Base-by-base conservation (phyloP, 805 yeast species). In the Komagataella phaffii region DNA sequence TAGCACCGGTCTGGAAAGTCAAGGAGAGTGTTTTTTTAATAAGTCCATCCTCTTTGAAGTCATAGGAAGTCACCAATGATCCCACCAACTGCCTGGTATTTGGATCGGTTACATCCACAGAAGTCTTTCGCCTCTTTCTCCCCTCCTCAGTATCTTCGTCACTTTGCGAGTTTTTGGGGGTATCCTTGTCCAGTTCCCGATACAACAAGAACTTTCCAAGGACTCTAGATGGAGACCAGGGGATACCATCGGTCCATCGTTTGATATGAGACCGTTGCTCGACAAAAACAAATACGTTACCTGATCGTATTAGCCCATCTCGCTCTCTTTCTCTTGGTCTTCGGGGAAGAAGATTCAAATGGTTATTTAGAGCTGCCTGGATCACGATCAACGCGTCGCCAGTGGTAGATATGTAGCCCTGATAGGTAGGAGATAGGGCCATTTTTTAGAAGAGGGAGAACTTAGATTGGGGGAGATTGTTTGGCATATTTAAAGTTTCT, bases 221-320 rank as follows among this genome's bases (percentile, higher is more conserved):
- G 45, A 90, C 88, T 49, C 97, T 72, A 2, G 95, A 84, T 0
- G 97, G 96, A 2, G 90, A 81, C 98, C 98, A 90, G 12, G 90
- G 73, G 12, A 87, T 78, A n/a, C 96, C 96, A 61, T 90, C 98
- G 1, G 98, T 90, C 98, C 98, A 90, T 53, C 98, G 73, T 62
- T 85, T 86, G 54, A 90, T 89, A 2, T 91, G 89, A 0, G 90
- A 81, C 10, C 76, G 71, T 57, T 85, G 88, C 64, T 90, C 96
- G 49, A 84, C 77, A 61, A 90, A 89, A 1, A 91, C 88, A 65
- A 90, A 89, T 1, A 88, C 81, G 57, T 81, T 80, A 0, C 96
- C 96, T 7, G 88, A 81, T 51, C 73, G 69, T 40, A 90, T 88
- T 49, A 88, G 69, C 3, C 67, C 65, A 0, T 74, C 60, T 17